phyloP scores from a whole-genome alignment of 306 rosid species.

The Lotus japonicus region DNA sequence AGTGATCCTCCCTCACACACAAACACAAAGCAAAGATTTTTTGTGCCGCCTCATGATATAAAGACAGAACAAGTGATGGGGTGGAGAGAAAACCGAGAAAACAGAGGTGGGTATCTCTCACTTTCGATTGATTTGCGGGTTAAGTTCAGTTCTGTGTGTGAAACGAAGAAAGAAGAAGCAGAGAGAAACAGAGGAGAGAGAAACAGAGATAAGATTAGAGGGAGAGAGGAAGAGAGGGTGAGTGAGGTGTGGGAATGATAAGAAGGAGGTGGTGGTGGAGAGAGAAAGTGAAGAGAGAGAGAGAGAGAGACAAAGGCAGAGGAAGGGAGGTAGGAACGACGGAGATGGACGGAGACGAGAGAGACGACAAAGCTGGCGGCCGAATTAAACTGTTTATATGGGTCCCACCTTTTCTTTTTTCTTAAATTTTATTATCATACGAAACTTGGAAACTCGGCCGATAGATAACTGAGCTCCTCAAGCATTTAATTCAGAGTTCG shows the following conservation, averaged over 20 bases:
- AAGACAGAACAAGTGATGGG: background rate
- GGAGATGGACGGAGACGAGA: conserved; percentile 71
- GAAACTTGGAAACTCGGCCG: too few species aligned
- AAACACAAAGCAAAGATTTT: background rate
- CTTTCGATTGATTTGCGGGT: conserved; percentile 45
- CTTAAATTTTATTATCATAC: too few species aligned
- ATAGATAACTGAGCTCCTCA: too few species aligned
- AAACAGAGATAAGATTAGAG: conserved; percentile 18
- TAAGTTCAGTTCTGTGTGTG: too few species aligned
- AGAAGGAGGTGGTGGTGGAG: conserved; percentile 19
- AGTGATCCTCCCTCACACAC: conserved; percentile 23
- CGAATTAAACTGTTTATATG: conserved; percentile 54
- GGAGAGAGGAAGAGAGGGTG: background rate
- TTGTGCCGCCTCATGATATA: conserved; percentile 23
- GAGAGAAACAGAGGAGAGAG: conserved; percentile 29
- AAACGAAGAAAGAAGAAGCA: background rate
- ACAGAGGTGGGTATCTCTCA: background rate
- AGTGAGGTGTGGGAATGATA: conserved; percentile 20
- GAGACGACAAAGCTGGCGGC: conserved; percentile 96
- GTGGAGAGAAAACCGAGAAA: background rate
- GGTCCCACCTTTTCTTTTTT: conserved; percentile 35
- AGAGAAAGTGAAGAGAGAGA: conserved; percentile 17
- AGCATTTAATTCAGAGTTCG: too few species aligned
- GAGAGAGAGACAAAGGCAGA: conserved; percentile 40
- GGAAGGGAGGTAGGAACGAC: conserved; percentile 34